Percentiles rank a stretch among this genome's conserved stretches.
Conservation (phyloP, 179 eudicot species). For the Pouteria campechiana region DNA sequence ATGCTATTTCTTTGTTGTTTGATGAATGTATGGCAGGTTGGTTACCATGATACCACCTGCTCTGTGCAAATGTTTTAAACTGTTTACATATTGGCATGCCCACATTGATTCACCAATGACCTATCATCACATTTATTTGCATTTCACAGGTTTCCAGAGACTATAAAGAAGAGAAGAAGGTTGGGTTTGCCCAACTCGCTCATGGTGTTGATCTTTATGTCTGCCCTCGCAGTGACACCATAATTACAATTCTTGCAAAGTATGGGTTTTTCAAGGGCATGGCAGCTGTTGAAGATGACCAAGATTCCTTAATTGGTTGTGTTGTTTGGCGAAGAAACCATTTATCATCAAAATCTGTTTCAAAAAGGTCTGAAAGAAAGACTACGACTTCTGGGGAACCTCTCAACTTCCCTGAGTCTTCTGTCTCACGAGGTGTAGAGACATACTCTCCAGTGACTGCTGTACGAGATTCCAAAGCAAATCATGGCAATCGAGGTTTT, state of each 20-base stretch:
- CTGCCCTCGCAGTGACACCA: conserved; percentile 57
- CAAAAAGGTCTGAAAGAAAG: conserved; percentile 14
- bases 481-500: no score
- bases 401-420: conserved; percentile 16
- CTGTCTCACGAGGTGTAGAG: conserved; percentile 4
- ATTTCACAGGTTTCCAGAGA: conserved; percentile 47
- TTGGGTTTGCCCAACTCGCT: conserved; percentile 55
- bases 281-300: conserved; percentile 39
- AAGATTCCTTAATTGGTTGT: conserved; percentile 59
- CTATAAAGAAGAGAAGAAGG: conserved; percentile 45
- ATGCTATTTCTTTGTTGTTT: no score
- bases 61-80: no score
- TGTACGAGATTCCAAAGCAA: no score
- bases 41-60: no score
- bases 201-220: conserved; percentile 59
- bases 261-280: conserved; percentile 66
- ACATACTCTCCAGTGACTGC: no score
- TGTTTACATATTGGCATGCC: no score
- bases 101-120: no score
- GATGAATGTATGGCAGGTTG: no score
- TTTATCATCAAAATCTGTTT: conserved; percentile 18
- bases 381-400: conserved; percentile 10
- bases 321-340: conserved; percentile 61
- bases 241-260: conserved; percentile 62
- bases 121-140: no score